A percentile compares a stretch with the other conserved stretches of the same genome.
Evolutionary conservation across 306 rosid species (phyloP).

Genomic region (Citrullus mucosospermus): DNA sequence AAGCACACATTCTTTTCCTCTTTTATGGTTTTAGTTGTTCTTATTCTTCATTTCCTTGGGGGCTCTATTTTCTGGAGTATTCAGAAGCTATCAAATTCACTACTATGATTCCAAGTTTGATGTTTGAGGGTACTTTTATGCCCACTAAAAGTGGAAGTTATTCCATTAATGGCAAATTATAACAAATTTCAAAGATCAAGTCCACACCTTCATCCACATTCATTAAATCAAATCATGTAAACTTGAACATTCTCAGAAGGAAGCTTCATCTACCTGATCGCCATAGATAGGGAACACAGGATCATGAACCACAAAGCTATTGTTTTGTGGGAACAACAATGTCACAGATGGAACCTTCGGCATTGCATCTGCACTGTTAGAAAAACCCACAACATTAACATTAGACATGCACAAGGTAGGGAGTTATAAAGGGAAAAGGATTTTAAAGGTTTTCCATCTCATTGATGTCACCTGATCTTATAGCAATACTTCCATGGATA

Average conservation of each 20-base stretch:
- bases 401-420: not conserved
- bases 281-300: constrained; percentile 36
- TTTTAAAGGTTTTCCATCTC: not conserved
- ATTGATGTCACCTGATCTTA: constrained; percentile 36
- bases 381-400: not conserved
- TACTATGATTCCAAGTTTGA: not conserved
- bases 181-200: not conserved
- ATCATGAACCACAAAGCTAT: constrained; percentile 61
- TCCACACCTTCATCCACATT: not conserved
- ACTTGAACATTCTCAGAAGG: constrained; percentile 4
- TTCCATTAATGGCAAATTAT: not conserved
- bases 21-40: not conserved
- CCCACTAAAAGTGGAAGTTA: not conserved
- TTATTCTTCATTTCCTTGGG: not conserved
- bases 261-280: constrained; percentile 37
- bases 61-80: not conserved
- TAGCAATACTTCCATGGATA: constrained; percentile 87
- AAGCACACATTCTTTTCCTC: not conserved
- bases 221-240: not conserved
- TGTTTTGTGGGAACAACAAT: constrained; percentile 55
- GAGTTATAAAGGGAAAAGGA: not conserved
- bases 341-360: constrained; percentile 60
- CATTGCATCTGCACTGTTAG: constrained; percentile 42
- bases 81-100: not conserved
- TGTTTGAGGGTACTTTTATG: not conserved